Percentiles rank a stretch among this genome's conserved stretches.
Conservation (phyloP, 2,329 filamentous ascomycete genomes). For the Cadophora luteo-olivacea region DNA sequence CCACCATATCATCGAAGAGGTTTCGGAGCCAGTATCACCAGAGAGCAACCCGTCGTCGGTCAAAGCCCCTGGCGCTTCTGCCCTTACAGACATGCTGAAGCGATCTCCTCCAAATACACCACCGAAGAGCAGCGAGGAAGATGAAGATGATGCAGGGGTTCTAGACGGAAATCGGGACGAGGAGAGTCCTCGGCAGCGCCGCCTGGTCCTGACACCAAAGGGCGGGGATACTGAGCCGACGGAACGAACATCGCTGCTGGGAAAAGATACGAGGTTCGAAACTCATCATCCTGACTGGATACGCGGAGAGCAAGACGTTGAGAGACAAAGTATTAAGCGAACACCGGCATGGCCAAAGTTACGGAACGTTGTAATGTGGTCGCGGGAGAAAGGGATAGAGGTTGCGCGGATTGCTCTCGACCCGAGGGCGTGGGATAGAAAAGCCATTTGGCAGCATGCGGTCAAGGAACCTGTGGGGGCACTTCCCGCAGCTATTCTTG, state of each 20-base stretch:
- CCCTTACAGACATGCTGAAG: constrained; percentile 57
- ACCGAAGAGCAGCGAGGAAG: constrained; percentile 22
- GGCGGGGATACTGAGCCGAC: constrained; percentile 36
- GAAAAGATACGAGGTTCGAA: constrained; percentile 28
- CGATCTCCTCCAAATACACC: constrained; percentile 43
- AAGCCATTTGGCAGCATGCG: constrained; percentile 66
- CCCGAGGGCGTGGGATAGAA: constrained; percentile 75
- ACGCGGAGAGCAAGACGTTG: constrained; percentile 42
- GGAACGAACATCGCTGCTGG: constrained; percentile 43
- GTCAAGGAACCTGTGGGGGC: constrained; percentile 73
- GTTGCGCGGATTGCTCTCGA: constrained; percentile 51
- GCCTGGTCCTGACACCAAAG: constrained; percentile 36
- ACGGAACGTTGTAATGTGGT: constrained; percentile 35
- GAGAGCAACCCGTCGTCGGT: constrained; percentile 46
- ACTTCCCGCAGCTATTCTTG: constrained; percentile 86
- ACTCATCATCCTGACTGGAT: constrained; percentile 42
- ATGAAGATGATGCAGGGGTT: constrained; percentile 1
- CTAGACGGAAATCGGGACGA: constrained; percentile 16
- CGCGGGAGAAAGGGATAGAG: constrained; percentile 33
- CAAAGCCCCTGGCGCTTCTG: constrained; percentile 50
- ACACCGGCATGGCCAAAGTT: constrained; percentile 41
- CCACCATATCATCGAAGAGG: constrained; percentile 64
- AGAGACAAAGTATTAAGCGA: constrained; percentile 36
- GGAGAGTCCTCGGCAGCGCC: constrained; percentile 26
- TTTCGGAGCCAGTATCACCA: constrained; percentile 63